Base-by-base conservation (phyloP, 2,329 filamentous ascomycete species). In the Phyllosticta citriasiana region DNA sequence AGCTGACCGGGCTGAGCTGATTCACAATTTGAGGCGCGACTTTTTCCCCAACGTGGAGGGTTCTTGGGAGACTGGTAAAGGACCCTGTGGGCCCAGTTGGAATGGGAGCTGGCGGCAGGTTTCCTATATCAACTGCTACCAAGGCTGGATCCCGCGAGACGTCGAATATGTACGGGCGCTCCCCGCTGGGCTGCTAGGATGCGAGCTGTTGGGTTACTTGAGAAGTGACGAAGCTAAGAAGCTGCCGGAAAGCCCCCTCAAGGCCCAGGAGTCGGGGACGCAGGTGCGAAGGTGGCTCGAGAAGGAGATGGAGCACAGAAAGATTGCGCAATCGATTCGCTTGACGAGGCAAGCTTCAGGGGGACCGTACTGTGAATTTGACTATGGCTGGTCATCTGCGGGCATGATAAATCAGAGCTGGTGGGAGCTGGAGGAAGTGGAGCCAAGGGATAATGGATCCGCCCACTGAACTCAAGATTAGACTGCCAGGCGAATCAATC, bases 71-170 rank as follows among this genome's bases (percentile, higher is more conserved):
- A 52, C 57, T 22, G 35, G 25, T n/a, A 22, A 57, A 24, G 59
- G 65, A 6, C 63, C 65, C 0, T 68, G 66, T 10, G 64, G 71
- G 30, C 68, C 73, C 6, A 65, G 76, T 64, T 78, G 76, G 72
- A 72, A 71, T 26, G 70, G 70, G 10, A 71, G 71, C 1, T 80
- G 78, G 78, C 71, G 73, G n/a, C 76, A 76, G 26, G 67, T 80
- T 24, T 68, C 65, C 0, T 75, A 76, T 30, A 35, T 80, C 51
- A 74, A 75, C 30, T 64, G 75, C 25, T 72, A 71, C 22, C 77
- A 79, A 63, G 77, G 77, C 53, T 78, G 77, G 76, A 71, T 77
- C 3, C 77, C 77, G 3, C 64, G 62, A 53, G 67, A 73, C 33
- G 64, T 63, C 0, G 63, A 64, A 52, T 66, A 65, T 8, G 63